A percentile compares a stretch with the other conserved stretches of the same genome.
phyloP scores from a whole-genome alignment of 2,329 filamentous ascomycete species.

The Epicoccum nigrum region DNA sequence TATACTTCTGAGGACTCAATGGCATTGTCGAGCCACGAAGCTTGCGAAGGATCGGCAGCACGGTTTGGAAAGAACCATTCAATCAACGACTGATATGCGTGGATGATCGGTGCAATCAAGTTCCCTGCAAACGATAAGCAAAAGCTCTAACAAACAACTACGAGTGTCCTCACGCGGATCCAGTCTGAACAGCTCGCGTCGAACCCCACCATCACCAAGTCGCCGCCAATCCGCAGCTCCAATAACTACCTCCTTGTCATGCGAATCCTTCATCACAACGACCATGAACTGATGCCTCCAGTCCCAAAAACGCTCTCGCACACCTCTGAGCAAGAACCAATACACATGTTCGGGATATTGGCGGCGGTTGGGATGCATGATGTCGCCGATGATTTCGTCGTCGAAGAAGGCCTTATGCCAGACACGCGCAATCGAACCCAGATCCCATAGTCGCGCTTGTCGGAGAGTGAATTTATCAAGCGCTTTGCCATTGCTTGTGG shows the following conservation, averaged over 20 bases:
- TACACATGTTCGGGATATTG: constrained; percentile 37
- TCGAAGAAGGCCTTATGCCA: constrained; percentile 41
- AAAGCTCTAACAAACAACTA: not conserved
- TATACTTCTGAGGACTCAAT: constrained; percentile 27
- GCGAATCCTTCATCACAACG: constrained; percentile 18
- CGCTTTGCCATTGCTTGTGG: not conserved
- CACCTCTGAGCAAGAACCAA: constrained; percentile 35
- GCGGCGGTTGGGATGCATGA: constrained; percentile 42
- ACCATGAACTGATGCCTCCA: constrained; percentile 38
- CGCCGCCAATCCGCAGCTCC: constrained; percentile 41
- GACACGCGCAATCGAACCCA: constrained; percentile 28
- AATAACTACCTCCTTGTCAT: constrained; percentile 20
- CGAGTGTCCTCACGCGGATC: constrained; percentile 26
- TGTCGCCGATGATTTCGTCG: constrained; percentile 39
- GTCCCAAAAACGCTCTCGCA: constrained; percentile 37
- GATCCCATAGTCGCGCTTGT: constrained; percentile 22
- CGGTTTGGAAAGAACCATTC: constrained; percentile 32
- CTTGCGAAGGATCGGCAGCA: constrained; percentile 29
- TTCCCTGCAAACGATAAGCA: constrained; percentile 22
- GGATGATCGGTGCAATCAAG: constrained; percentile 22
- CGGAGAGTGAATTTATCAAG: constrained; percentile 4
- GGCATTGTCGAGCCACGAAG: constrained; percentile 29
- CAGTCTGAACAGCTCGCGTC: constrained; percentile 17
- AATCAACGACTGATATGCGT: constrained; percentile 17
- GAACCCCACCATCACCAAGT: constrained; percentile 28